phyloP scores from a whole-genome alignment of 768 basidiomycete species.

The Pulveroboletus sp. region DNA sequence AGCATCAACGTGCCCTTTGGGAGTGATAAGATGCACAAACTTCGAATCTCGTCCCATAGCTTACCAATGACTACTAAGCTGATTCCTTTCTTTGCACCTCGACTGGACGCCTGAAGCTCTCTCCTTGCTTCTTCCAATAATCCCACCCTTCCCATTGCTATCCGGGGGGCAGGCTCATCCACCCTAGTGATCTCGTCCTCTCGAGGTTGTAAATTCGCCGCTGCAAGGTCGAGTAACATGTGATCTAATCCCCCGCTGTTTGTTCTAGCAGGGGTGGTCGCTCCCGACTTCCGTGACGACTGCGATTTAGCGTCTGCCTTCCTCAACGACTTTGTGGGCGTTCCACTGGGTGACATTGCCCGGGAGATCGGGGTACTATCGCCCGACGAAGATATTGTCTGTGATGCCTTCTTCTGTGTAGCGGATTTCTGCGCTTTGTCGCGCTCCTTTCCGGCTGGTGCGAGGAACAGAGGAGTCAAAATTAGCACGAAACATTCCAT shows the following conservation, averaged over 20 bases:
- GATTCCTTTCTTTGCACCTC: conserved; percentile 60
- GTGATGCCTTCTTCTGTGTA: conserved; percentile 40
- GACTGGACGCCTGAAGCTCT: conserved; percentile 42
- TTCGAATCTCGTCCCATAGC: conserved; percentile 8
- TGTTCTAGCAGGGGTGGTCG: conserved; percentile 38
- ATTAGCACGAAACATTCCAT: conserved; percentile 37
- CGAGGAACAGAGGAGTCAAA: conserved; percentile 31
- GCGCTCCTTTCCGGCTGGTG: conserved; percentile 71
- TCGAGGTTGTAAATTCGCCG: conserved; percentile 56
- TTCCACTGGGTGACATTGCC: conserved; percentile 38
- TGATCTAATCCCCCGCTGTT: conserved; percentile 41
- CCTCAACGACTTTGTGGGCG: conserved; percentile 41
- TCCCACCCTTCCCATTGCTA: conserved; percentile 72
- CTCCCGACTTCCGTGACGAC: conserved; percentile 35
- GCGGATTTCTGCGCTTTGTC: conserved; percentile 63
- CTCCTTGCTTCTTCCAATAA: conserved; percentile 74
- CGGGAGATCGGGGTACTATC: conserved; percentile 38
- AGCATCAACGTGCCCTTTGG: conserved; percentile 92
- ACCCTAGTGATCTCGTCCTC: conserved; percentile 35
- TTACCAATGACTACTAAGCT: conserved; percentile 91
- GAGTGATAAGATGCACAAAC: conserved; percentile 7
- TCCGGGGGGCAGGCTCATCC: conserved; percentile 55
- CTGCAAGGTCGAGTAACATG: conserved; percentile 67
- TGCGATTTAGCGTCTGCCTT: conserved; percentile 32
- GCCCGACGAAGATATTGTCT: conserved; percentile 35